These are phyloP conservation scores for Millerozyma acaciae DNA, from an alignment of 805 yeast genomes.

Conservation along the genomic window DNA sequence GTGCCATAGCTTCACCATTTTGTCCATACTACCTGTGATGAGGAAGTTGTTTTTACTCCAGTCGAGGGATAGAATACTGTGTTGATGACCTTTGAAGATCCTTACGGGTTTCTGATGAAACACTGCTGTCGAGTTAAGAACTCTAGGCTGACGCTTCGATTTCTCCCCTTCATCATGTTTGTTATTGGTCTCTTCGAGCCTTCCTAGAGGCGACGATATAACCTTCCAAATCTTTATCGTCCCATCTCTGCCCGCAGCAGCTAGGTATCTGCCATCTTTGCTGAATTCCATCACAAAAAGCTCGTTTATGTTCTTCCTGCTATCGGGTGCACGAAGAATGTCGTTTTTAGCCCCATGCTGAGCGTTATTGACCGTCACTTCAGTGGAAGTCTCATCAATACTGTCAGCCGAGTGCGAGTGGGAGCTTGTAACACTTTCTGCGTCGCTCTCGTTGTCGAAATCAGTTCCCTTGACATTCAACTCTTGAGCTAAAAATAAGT, in stretches of 20 bases:
- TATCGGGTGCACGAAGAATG: too few relatives aligned
- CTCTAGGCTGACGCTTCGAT: constrained; percentile 7
- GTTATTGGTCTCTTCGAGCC: constrained; percentile 42
- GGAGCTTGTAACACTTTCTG: constrained; percentile 9
- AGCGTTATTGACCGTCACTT: too few relatives aligned
- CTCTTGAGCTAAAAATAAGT: constrained; percentile 66
- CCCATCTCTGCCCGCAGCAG: constrained; percentile 79
- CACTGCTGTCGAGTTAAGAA: constrained; percentile 61
- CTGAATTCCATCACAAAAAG: constrained; percentile 75
- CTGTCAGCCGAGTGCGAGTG: too few relatives aligned
- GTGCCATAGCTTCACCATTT: constrained; percentile 83
- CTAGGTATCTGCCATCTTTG: constrained; percentile 75
- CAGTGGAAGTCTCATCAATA: too few relatives aligned
- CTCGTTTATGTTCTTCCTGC: constrained; percentile 35
- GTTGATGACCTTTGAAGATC: constrained; percentile 62
- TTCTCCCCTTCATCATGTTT: constrained; percentile 13
- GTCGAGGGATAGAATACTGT: constrained; percentile 68
- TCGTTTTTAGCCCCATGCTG: too few relatives aligned
- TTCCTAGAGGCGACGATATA: constrained; percentile 64
- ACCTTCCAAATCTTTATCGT: constrained; percentile 75
- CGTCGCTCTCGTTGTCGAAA: constrained; percentile 1
- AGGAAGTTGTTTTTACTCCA: constrained; percentile 89
- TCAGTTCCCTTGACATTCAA: constrained; percentile 24
- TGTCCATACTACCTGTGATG: constrained; percentile 79
- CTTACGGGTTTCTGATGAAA: constrained; percentile 65